Evolutionary conservation across 108 stramenopile genomes (phyloP), one percentile per base, ranked within the genome.

Genomic region (Pseudonitzschia pungens): DNA sequence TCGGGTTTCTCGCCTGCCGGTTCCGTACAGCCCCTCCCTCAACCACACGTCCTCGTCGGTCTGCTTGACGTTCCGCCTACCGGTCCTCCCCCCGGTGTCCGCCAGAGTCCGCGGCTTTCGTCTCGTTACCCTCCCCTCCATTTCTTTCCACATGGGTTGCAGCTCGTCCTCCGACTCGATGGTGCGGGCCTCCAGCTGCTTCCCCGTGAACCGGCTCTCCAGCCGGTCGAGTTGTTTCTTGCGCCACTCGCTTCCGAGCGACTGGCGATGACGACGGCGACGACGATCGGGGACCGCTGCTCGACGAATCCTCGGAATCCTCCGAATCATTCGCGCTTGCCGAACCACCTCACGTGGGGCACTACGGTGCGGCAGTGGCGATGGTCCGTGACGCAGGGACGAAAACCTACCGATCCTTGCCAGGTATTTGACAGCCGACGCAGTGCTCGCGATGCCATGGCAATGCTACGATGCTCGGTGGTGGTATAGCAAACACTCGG

Each of bases 61-160:
- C 55, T 79, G 83, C 32, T 83, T 72, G 8, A 95, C 71, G 79
- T 95, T 95, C 33, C 67, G 57, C 52, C 94, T 68, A 21, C 91
- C 94, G 40, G 73, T 88, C 44, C 84, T 82, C 18, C 88, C 88
- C 52, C 83, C 85, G 56, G 81, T 72, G 59, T 89, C 65, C 43
- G 70, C 72, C 52, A 84, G 28, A 6, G 88, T 90, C 60, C 89
- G 59, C 2, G 86, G 78, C 62, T 71, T 70, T 15, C 94, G 77
- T 20, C 78, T 71, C 43, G 78, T 88, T 28, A 95, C 94, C 29
- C 94, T 80, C 68, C 86, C 77, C 73, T 95, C 94, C 94, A 95
- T 95, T 70, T 85, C 83, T 68, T 86, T 91, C 94, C 94, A 95
- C 90, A 91, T 91, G 14, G 89, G 90, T 69, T 95, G 94, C 5